Evolutionary conservation across 2,329 filamentous ascomycete genomes (phyloP).

Genomic region (Diplodia sapinea): DNA sequence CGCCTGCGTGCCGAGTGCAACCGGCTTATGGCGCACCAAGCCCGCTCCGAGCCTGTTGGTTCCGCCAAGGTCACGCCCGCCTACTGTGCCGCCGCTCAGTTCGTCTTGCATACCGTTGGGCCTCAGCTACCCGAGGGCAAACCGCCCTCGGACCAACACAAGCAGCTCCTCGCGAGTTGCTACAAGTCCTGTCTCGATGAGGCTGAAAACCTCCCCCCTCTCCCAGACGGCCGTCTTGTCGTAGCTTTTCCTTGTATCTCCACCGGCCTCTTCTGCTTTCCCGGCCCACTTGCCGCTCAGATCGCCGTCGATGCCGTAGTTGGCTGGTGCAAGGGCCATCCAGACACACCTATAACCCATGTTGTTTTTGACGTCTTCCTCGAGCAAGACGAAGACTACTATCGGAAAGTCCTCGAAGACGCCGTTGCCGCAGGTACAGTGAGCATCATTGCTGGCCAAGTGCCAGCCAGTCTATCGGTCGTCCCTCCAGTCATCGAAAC

Average conservation of each 20-base stretch:
- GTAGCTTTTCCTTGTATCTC: constrained; percentile 46
- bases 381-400: constrained; percentile 38
- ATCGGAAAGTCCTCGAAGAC: constrained; percentile 33
- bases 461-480: neutral
- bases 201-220: constrained; percentile 38
- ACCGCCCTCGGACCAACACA: constrained; percentile 35
- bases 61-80: constrained; percentile 40
- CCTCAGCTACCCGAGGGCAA: constrained; percentile 40
- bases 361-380: constrained; percentile 46
- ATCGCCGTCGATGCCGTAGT: constrained; percentile 41
- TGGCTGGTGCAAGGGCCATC: constrained; percentile 40
- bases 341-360: constrained; percentile 40
- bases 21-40: constrained; percentile 37
- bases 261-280: constrained; percentile 47
- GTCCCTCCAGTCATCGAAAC: neutral
- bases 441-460: neutral
- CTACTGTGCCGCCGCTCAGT: constrained; percentile 39
- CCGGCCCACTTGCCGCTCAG: constrained; percentile 38
- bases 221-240: constrained; percentile 38
- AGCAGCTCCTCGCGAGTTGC: constrained; percentile 39
- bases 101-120: constrained; percentile 46
- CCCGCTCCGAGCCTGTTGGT: constrained; percentile 38
- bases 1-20: constrained; percentile 42
- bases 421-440: constrained; percentile 4
- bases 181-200: constrained; percentile 42